These are phyloP conservation scores for Candida labiduridarum DNA, from an alignment of 1,139 yeast genomes.

Conservation along the genomic window DNA sequence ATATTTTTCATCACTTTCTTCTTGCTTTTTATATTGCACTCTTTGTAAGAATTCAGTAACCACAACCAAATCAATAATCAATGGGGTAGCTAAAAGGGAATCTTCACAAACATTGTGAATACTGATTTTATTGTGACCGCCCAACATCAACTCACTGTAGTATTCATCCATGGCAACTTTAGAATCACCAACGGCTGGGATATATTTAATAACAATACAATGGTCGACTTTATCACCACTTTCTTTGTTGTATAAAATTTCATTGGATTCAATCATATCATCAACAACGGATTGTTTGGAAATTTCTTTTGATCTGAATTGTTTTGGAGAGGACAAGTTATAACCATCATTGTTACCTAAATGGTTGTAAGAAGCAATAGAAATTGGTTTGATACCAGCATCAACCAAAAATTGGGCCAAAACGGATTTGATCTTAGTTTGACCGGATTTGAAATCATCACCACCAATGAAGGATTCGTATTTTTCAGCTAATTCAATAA, in stretches of 20 bases:
- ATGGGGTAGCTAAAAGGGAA: constrained; percentile 90
- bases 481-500: constrained; percentile 83
- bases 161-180: constrained; percentile 99
- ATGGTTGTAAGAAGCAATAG: constrained; percentile 95
- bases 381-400: constrained; percentile 94
- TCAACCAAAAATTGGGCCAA: constrained; percentile 94
- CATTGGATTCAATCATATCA: constrained; percentile 89
- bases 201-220: constrained; percentile 91
- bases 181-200: constrained; percentile 93
- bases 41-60: constrained; percentile 89
- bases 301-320: constrained; percentile 94
- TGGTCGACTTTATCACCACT: constrained; percentile 83
- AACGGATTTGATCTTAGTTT: constrained; percentile 92
- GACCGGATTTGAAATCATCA: constrained; percentile 97
- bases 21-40: constrained; percentile 64
- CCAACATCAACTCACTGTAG: constrained; percentile 94
- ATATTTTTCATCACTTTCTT: constrained; percentile 44
- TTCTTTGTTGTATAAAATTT: constrained; percentile 81
- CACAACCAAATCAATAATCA: constrained; percentile 87
- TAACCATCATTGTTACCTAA: constrained; percentile 96
- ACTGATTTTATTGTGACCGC: constrained; percentile 93
- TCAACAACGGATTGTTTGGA: constrained; percentile 92
- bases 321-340: constrained; percentile 88
- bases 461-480: constrained; percentile 86
- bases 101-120: constrained; percentile 97